phyloP scores from a whole-genome alignment of 2,329 filamentous ascomycete species.

The Penicillium sp. region DNA sequence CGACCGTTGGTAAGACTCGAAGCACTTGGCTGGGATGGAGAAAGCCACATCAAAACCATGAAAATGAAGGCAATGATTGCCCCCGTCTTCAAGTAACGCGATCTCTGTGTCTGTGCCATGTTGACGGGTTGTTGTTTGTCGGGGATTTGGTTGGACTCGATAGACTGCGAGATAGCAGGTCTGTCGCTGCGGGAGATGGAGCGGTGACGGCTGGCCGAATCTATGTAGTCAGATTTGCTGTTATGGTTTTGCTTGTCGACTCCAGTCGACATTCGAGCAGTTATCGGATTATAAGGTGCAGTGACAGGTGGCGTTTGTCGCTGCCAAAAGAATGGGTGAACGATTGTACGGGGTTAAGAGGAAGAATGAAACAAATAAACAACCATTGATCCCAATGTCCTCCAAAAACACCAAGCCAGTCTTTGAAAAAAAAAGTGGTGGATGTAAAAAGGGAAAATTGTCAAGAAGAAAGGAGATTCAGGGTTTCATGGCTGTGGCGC shows the following conservation, averaged over 20 bases:
- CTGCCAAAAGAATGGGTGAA: slow-evolving; percentile 23
- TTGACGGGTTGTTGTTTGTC: slow-evolving; percentile 40
- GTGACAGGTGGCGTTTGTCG: slow-evolving; percentile 20
- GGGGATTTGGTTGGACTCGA: slow-evolving; percentile 47
- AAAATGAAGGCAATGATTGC: slow-evolving; percentile 59
- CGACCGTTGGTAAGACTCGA: slow-evolving; percentile 27
- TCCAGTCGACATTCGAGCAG: slow-evolving; percentile 56
- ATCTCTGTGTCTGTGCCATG: slow-evolving; percentile 63
- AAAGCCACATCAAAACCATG: slow-evolving; percentile 56
- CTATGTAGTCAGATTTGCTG: slow-evolving; percentile 54
- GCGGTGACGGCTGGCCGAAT: slow-evolving; percentile 51
- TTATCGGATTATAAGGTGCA: slow-evolving; percentile 14
- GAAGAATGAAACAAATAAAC: slow-evolving; percentile 8
- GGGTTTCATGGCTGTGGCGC: slow-evolving; percentile 24
- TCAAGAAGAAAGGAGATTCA: slow-evolving; percentile 23
- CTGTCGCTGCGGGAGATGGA: slow-evolving; percentile 52
- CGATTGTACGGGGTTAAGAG: slow-evolving; percentile 21
- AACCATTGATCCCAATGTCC: slow-evolving; percentile 28
- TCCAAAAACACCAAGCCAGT: slow-evolving; percentile 25
- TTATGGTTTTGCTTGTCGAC: slow-evolving; percentile 50
- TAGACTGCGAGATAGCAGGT: slow-evolving; percentile 44
- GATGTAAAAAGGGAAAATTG: slow-evolving; percentile 12
- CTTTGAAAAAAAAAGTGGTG: slow-evolving; percentile 17
- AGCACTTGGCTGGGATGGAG: slow-evolving; percentile 37
- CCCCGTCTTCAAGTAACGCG: slow-evolving; percentile 61